These are phyloP conservation scores for Hyaloraphidium curvatum DNA, from an alignment of 192 early-diverging fungal species.

Conservation along the genomic window DNA sequence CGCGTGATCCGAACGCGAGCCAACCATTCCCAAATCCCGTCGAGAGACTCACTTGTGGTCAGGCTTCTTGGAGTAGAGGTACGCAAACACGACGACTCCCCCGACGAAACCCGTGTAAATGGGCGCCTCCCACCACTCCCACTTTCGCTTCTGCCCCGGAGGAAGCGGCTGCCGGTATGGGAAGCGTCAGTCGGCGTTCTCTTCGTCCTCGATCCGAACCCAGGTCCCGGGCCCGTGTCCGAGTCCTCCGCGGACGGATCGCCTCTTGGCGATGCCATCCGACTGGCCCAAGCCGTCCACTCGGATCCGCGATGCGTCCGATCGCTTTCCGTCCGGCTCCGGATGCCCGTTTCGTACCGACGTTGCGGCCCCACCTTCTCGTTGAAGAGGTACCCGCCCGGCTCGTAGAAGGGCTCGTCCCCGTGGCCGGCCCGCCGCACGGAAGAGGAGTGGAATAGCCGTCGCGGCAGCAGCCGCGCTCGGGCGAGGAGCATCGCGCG, in stretches of 20 bases:
- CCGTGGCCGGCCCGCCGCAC: background rate
- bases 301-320: too few relatives aligned
- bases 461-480: background rate
- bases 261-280: too few relatives aligned
- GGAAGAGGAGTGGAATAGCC: background rate
- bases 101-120: background rate
- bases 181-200: too few relatives aligned
- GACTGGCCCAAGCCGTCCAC: too few relatives aligned
- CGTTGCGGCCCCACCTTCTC: background rate
- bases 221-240: too few relatives aligned
- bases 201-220: too few relatives aligned
- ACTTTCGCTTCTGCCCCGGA: background rate
- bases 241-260: too few relatives aligned
- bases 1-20: too few relatives aligned
- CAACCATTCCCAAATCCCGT: background rate
- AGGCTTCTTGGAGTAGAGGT: background rate
- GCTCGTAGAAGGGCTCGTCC: background rate
- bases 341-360: too few relatives aligned
- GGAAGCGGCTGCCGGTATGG: too few relatives aligned
- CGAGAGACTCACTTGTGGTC: background rate
- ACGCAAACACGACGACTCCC: background rate
- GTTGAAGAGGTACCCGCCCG: constrained; percentile 2
- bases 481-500: too few relatives aligned
- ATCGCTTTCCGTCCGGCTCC: too few relatives aligned
- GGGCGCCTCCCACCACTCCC: constrained; percentile 1